A percentile compares a stretch with the other conserved stretches of the same genome.
Evolutionary conservation across 1,284 basidiomycete genomes (phyloP).

Genomic region (Heimioporus retisporus): DNA sequence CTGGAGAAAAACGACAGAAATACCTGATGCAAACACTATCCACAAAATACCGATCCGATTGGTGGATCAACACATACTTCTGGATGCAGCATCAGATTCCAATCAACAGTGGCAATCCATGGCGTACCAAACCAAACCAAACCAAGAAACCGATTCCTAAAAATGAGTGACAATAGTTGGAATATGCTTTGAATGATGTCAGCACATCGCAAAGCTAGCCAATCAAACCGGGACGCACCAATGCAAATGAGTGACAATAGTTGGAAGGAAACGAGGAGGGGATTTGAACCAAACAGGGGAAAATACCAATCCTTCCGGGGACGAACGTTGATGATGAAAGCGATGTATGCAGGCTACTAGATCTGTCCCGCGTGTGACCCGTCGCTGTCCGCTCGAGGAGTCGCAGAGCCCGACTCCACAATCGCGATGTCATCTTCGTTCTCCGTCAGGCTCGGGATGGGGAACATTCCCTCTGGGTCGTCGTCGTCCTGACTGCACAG

Average conservation of each 20-base stretch:
- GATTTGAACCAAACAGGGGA: neutral
- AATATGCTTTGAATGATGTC: slow-evolving; percentile 4
- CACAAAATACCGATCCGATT: neutral
- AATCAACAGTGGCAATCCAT: neutral
- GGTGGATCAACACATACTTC: too few species aligned
- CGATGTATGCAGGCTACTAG: slow-evolving; percentile 22
- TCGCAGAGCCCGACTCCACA: slow-evolving; percentile 3
- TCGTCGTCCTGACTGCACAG: neutral
- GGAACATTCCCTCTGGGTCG: too few species aligned
- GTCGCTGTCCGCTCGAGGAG: slow-evolving; percentile 1
- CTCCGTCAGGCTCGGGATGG: too few species aligned
- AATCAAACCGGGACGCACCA: slow-evolving; percentile 13
- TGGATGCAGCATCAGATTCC: neutral
- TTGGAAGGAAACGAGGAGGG: slow-evolving; percentile 14
- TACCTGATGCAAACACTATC: neutral
- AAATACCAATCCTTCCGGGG: slow-evolving; percentile 2
- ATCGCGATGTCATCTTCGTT: neutral
- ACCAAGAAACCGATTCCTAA: neutral
- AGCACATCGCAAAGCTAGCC: neutral
- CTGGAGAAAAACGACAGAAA: neutral
- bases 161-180: slow-evolving; percentile 32
- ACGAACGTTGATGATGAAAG: slow-evolving; percentile 8
- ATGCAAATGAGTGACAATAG: slow-evolving; percentile 30
- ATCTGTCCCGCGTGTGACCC: slow-evolving; percentile 14
- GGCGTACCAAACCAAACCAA: neutral